A percentile compares a stretch with the other conserved stretches of the same genome.
These are phyloP conservation scores for Epichloe brachyelytri DNA, from an alignment of 2,329 filamentous ascomycete genomes.

Conservation along the genomic window DNA sequence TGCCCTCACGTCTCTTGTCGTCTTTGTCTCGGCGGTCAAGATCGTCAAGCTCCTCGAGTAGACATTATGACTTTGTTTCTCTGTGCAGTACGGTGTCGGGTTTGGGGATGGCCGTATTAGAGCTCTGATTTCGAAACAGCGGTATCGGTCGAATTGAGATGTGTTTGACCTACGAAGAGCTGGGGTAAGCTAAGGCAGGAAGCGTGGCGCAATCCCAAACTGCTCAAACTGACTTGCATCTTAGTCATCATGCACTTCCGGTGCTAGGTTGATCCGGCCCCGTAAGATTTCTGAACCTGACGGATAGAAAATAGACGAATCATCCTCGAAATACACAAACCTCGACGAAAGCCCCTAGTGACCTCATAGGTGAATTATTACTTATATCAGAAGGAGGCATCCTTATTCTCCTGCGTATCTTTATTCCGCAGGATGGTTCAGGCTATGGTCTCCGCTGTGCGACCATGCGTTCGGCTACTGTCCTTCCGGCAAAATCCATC, in stretches of 20 bases:
- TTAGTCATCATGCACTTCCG: background rate
- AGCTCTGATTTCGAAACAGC: background rate
- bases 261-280: background rate
- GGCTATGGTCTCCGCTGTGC: slow-evolving; percentile 7
- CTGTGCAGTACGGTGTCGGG: background rate
- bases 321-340: background rate
- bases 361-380: background rate
- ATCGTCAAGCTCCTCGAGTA: slow-evolving; percentile 80
- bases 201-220: slow-evolving; percentile 8
- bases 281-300: background rate
- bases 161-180: background rate
- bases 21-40: slow-evolving; percentile 70
- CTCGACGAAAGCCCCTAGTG: background rate
- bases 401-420: background rate
- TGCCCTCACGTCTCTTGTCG: slow-evolving; percentile 39
- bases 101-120: background rate
- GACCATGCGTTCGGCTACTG: slow-evolving; percentile 11
- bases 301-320: background rate
- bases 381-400: background rate
- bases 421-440: slow-evolving; percentile 10
- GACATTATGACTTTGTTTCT: slow-evolving; percentile 46
- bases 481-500: background rate
- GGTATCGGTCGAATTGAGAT: background rate
- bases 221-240: background rate
- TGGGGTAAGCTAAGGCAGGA: slow-evolving; percentile 9